These are phyloP conservation scores for Zizania palustris DNA, from an alignment of 202 grass and related monocot species.

Conservation along the genomic window DNA sequence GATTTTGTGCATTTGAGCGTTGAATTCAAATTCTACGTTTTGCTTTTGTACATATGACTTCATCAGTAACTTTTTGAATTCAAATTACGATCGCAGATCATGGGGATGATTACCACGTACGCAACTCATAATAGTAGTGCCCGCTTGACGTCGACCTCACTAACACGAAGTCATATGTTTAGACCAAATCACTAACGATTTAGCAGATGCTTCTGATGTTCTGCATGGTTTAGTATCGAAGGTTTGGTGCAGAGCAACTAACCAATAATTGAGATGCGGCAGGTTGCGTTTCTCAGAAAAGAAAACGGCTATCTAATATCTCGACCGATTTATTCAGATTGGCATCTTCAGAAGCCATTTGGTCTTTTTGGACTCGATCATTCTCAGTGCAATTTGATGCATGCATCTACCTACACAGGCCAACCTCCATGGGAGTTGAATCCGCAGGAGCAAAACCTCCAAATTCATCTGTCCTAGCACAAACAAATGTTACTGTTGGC, in stretches of 20 bases:
- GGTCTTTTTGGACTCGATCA: neutral
- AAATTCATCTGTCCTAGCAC: too few relatives aligned
- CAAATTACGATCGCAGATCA: too few relatives aligned
- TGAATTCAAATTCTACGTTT: too few relatives aligned
- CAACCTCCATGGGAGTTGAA: neutral
- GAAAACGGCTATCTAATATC: neutral
- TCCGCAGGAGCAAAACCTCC: neutral
- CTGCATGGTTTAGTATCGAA: neutral
- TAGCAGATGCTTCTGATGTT: too few relatives aligned
- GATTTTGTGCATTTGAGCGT: too few relatives aligned
- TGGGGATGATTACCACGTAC: too few relatives aligned
- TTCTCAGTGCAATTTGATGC: neutral
- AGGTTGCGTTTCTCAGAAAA: neutral
- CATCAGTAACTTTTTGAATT: too few relatives aligned
- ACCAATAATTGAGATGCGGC: neutral
- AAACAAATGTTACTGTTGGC: too few relatives aligned
- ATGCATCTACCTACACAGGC: too few relatives aligned
- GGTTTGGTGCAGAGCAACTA: neutral
- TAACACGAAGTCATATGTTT: neutral
- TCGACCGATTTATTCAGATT: neutral
- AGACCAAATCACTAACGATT: neutral
- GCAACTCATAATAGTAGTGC: too few relatives aligned
- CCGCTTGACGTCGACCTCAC: neutral
- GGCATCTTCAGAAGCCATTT: constrained; percentile 15
- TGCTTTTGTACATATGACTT: too few relatives aligned